Evolutionary conservation across 768 basidiomycete genomes (phyloP).

Genomic region (Kwoniella europaea): DNA sequence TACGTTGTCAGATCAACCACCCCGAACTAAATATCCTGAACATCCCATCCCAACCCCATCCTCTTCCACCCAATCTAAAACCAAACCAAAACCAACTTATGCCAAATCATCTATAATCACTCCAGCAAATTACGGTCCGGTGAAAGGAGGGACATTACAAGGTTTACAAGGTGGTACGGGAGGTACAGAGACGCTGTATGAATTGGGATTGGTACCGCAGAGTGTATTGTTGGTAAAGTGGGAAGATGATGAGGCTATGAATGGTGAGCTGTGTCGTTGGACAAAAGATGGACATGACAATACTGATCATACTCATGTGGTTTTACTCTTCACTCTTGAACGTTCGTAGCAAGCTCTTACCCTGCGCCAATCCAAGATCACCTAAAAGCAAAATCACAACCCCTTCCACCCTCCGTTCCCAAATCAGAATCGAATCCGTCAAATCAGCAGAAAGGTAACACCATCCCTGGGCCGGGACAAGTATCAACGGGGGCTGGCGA

Average conservation of each 20-base stretch:
- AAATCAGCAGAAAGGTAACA: background rate
- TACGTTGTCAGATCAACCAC: conserved; percentile 51
- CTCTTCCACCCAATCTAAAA: conserved; percentile 19
- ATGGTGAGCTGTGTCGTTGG: conserved; percentile 41
- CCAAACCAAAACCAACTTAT: conserved; percentile 15
- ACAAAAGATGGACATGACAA: no score
- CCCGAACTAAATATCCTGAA: conserved; percentile 52
- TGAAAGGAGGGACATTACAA: conserved; percentile 32
- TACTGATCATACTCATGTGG: no score
- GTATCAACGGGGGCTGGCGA: conserved; percentile 27
- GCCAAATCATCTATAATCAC: conserved; percentile 38
- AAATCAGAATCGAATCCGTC: conserved; percentile 11
- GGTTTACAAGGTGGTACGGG: conserved; percentile 47
- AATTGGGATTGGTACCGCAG: conserved; percentile 56
- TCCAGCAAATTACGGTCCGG: conserved; percentile 47
- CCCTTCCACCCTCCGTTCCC: conserved; percentile 41
- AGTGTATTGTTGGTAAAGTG: conserved; percentile 53
- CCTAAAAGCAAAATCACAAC: conserved; percentile 45
- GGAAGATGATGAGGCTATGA: conserved; percentile 56
- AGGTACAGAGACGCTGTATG: conserved; percentile 45
- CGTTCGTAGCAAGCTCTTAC: conserved; percentile 38
- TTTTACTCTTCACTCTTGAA: background rate
- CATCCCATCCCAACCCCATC: conserved; percentile 39
- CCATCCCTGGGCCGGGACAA: background rate
- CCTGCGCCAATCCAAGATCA: conserved; percentile 50